These are phyloP conservation scores for Micractinium sp. DNA, from an alignment of 139 green algal species.

Conservation along the genomic window DNA sequence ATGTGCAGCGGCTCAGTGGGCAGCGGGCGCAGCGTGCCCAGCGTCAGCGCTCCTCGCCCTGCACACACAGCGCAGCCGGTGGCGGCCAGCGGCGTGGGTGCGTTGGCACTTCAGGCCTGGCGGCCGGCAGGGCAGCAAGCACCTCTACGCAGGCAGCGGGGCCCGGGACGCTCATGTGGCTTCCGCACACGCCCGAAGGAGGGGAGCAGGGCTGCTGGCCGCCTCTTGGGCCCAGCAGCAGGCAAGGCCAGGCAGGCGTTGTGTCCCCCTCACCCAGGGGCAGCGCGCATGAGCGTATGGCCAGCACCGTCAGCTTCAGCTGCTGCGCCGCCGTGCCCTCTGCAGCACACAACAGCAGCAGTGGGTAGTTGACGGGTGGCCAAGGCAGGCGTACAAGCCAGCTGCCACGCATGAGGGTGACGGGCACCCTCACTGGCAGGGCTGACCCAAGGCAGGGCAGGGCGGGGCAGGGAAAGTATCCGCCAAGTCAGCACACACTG, in stretches of 20 bases:
- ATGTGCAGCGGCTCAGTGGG: slow-evolving; percentile 84
- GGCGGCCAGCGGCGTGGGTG: no score
- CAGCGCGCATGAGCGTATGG: slow-evolving; percentile 81
- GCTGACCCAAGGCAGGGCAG: no score
- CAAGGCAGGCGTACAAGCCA: background rate
- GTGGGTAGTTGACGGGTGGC: background rate
- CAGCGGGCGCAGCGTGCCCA: slow-evolving; percentile 56
- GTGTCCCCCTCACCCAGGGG: slow-evolving; percentile 61
- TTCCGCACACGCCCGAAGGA: no score
- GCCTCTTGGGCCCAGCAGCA: background rate
- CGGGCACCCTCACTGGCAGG: background rate
- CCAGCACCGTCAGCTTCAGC: slow-evolving; percentile 69
- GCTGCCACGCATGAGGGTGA: background rate
- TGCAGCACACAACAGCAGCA: background rate
- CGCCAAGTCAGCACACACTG: background rate
- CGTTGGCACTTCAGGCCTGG: no score
- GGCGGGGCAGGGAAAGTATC: background rate
- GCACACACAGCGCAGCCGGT: background rate
- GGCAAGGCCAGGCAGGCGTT: background rate
- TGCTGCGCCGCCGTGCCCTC: slow-evolving; percentile 53
- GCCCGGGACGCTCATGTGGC: no score
- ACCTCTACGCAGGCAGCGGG: no score
- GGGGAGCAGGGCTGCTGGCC: background rate
- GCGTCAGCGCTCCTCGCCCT: slow-evolving; percentile 44
- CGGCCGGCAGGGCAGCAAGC: no score